Evolutionary conservation across 202 grass and related monocot genomes (phyloP), one percentile per base, ranked within the genome.

Genomic region (Schoenoplectus tabernaemontani): DNA sequence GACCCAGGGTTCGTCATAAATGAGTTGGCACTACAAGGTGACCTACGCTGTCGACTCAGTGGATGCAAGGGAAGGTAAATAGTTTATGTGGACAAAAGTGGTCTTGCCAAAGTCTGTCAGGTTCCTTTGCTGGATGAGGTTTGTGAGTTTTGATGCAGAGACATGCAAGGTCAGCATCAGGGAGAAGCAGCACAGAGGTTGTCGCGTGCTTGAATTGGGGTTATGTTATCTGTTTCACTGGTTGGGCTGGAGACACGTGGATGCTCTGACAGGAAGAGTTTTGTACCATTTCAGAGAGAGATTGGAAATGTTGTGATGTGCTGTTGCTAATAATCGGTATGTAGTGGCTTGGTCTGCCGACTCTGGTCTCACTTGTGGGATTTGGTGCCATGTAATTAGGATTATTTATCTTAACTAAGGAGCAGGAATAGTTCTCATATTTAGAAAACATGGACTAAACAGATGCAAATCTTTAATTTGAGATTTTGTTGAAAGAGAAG

Each of bases 151-250:
- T 44, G 50, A 44, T 17, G 26, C 59, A 42, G 48, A 71, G 16
- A 19, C 5, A 43, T 59, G 20, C 43, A 30, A 61, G 64, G 38
- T 46, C 76, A 42, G 10, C 70, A 71, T 5, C 62, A 43, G 2
- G 4, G 20, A 13, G 79, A 26, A 16, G 3, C 38, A 0, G 42
- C 3, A 23, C 43, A n/a, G n/a, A 10, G 26, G 36, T 71, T 8
- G 74, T 51, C 13, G 64, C 75, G n/a, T 79, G 85, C 63, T 75
- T 83, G 85, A 87, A 87, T 77, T 87, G 85, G 85, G 81, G 85
- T 32, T 83, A 83, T 64, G 81, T 32, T 4, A 62, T 83, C 7
- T 78, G 64, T 37, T 61, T 42, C 43, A 43, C 39, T 17, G 39
- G 43, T 16, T 33, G 80, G 37, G 32, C 78, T 12, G 46, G 64